Conservation (phyloP, 176 grass and related monocot species). For the Bromus sterilis region DNA sequence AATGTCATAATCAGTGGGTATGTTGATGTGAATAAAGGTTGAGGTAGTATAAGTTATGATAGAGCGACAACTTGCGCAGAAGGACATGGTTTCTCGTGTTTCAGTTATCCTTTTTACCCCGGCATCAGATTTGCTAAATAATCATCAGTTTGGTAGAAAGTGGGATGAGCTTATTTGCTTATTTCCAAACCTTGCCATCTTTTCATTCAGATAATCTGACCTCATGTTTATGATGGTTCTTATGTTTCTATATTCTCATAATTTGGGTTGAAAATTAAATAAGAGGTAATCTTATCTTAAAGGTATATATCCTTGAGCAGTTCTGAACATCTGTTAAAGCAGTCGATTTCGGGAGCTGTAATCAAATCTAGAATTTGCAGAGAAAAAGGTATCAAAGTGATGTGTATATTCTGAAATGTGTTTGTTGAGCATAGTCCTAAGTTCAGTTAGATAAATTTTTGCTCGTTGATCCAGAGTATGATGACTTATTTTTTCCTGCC, state of each 20-base stretch:
- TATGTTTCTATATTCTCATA: background rate
- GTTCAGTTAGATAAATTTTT: background rate
- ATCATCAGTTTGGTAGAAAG: background rate
- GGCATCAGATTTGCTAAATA: background rate
- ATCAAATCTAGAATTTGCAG: background rate
- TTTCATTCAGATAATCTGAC: background rate
- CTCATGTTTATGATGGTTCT: background rate
- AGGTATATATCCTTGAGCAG: background rate
- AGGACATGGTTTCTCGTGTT: slow-evolving; percentile 91
- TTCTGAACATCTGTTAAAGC: background rate
- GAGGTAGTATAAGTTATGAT: no score
- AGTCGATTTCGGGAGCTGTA: background rate
- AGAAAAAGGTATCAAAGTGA: no score
- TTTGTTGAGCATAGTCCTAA: background rate
- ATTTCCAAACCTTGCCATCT: background rate
- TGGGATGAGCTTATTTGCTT: no score
- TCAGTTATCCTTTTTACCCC: slow-evolving; percentile 35
- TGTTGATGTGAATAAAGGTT: no score
- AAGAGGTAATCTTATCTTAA: no score
- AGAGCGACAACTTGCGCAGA: no score
- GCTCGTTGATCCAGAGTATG: background rate
- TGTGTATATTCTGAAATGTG: no score
- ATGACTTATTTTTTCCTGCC: background rate
- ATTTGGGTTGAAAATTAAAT: background rate
- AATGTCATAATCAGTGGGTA: no score